A percentile compares a stretch with the other conserved stretches of the same genome.
phyloP scores from a whole-genome alignment of 2,329 filamentous ascomycete genomes.

The Xylariaceae sp. region DNA sequence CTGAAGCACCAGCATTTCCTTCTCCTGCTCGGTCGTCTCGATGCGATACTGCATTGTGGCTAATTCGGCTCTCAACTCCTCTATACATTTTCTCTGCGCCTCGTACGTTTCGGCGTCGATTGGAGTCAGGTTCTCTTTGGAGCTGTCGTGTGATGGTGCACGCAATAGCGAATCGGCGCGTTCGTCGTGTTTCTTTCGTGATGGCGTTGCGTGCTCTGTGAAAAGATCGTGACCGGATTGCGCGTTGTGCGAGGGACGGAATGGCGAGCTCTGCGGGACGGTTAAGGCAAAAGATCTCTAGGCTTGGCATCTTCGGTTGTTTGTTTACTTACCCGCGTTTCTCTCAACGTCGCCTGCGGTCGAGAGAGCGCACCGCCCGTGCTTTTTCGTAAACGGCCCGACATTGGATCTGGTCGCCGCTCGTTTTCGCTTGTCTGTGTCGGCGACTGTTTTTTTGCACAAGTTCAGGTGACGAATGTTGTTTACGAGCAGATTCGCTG shows the following conservation, averaged over 20 bases:
- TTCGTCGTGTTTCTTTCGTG: slow-evolving; percentile 37
- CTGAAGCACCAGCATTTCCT: slow-evolving; percentile 70
- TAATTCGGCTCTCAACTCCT: slow-evolving; percentile 83
- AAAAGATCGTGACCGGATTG: slow-evolving; percentile 58
- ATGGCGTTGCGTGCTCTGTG: slow-evolving; percentile 40
- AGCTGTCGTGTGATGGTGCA: slow-evolving; percentile 51
- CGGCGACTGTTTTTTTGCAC: not conserved
- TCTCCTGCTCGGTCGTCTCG: slow-evolving; percentile 80
- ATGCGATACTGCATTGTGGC: slow-evolving; percentile 84
- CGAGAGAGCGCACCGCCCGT: slow-evolving; percentile 25
- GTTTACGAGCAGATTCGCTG: not conserved
- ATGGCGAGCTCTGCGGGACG: slow-evolving; percentile 38
- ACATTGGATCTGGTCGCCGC: slow-evolving; percentile 19
- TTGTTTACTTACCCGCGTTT: slow-evolving; percentile 31
- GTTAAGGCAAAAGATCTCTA: not conserved
- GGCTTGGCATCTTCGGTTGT: not conserved
- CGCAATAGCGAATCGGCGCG: slow-evolving; percentile 36
- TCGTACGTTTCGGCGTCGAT: slow-evolving; percentile 56
- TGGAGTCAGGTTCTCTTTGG: slow-evolving; percentile 55
- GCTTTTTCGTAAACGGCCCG: slow-evolving; percentile 28
- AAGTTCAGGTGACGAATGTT: slow-evolving; percentile 1
- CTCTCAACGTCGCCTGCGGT: slow-evolving; percentile 19
- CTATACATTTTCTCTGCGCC: slow-evolving; percentile 52
- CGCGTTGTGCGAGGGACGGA: slow-evolving; percentile 43
- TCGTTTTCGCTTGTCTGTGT: not conserved